These are phyloP conservation scores for Cordyceps fumosorosea DNA, from an alignment of 2,329 filamentous ascomycete genomes.

Conservation along the genomic window DNA sequence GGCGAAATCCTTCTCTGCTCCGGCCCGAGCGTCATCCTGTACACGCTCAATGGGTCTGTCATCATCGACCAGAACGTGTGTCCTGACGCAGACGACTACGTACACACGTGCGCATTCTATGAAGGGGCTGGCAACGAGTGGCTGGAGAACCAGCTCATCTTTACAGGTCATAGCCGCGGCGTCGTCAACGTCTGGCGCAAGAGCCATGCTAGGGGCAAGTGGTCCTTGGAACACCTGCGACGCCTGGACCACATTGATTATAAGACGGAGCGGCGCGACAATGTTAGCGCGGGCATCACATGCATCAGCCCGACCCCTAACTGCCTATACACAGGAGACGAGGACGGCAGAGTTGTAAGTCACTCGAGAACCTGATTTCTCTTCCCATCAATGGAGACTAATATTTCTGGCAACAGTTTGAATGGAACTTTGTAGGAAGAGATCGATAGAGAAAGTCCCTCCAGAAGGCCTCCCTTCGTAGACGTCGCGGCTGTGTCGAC, in stretches of 20 bases:
- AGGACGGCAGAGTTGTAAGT: constrained; percentile 77
- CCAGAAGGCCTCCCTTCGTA: not conserved
- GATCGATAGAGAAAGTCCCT: constrained; percentile 41
- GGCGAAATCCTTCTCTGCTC: constrained; percentile 85
- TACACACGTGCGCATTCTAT: constrained; percentile 84
- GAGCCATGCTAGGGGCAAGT: constrained; percentile 52
- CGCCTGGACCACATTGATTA: constrained; percentile 72
- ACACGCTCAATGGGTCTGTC: constrained; percentile 79
- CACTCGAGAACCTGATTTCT: not conserved
- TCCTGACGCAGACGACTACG: constrained; percentile 61
- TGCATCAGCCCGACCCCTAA: constrained; percentile 79
- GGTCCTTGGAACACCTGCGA: constrained; percentile 72
- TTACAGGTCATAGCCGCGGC: constrained; percentile 81
- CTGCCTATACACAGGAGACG: constrained; percentile 87
- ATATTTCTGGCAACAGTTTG: constrained; percentile 39
- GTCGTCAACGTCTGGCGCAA: constrained; percentile 73
- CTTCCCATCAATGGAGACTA: constrained; percentile 8
- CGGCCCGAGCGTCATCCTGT: constrained; percentile 67
- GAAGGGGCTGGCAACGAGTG: constrained; percentile 87
- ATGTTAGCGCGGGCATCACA: constrained; percentile 66
- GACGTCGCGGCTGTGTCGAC: not conserved
- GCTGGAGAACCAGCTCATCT: constrained; percentile 77
- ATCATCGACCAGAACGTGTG: constrained; percentile 80
- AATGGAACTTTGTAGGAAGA: constrained; percentile 55
- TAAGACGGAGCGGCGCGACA: constrained; percentile 52